These are phyloP conservation scores for Aspergillus sp. DNA, from an alignment of 2,329 filamentous ascomycete species.

Conservation along the genomic window DNA sequence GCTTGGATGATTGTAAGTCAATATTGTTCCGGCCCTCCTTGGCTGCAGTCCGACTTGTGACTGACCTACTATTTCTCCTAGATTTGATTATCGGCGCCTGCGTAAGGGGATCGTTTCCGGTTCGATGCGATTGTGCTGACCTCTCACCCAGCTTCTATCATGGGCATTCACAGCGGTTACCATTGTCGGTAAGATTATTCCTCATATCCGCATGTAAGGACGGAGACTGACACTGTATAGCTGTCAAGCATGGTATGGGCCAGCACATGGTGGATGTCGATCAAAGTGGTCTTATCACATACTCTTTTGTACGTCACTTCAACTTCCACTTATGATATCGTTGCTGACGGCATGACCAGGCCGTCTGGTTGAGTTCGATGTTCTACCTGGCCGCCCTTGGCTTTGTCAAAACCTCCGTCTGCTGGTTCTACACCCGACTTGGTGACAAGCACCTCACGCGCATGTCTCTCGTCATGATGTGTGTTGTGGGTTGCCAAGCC, in stretches of 20 bases:
- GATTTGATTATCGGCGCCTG: constrained; percentile 35
- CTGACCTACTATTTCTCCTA: constrained; percentile 17
- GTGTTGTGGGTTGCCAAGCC: constrained; percentile 44
- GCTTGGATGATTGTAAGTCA: constrained; percentile 34
- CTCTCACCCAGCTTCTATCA: constrained; percentile 29
- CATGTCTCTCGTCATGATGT: constrained; percentile 44
- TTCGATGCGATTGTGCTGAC: background rate
- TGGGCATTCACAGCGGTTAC: constrained; percentile 42
- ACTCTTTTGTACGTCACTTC: constrained; percentile 11
- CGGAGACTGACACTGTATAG: background rate
- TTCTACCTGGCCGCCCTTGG: constrained; percentile 52
- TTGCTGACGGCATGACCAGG: constrained; percentile 22
- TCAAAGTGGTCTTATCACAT: constrained; percentile 13
- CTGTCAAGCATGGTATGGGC: constrained; percentile 22
- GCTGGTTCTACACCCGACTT: constrained; percentile 50
- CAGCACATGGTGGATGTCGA: constrained; percentile 19
- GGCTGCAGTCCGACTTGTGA: background rate
- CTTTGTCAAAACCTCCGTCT: constrained; percentile 53
- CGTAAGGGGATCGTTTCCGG: constrained; percentile 22
- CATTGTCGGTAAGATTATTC: constrained; percentile 31
- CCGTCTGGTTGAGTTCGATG: constrained; percentile 51
- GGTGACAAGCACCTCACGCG: constrained; percentile 42
- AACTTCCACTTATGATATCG: no score
- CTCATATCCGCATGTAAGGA: no score
- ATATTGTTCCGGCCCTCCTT: background rate